phyloP scores from a whole-genome alignment of 768 basidiomycete genomes.

The Agrocybe pediades region DNA sequence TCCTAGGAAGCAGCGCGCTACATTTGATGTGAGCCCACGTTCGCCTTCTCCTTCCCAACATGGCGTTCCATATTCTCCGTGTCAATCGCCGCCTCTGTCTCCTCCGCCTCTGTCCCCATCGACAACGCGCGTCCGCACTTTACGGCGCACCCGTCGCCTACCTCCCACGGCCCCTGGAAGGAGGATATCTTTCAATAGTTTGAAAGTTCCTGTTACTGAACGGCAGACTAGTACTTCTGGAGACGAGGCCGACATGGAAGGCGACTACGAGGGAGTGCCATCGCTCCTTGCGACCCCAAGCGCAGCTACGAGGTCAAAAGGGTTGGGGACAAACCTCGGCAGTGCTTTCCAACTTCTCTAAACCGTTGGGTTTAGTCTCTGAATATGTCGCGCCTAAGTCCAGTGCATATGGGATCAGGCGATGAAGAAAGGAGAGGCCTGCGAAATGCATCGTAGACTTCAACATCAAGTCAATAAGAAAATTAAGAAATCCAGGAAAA shows the following conservation, averaged over 20 bases:
- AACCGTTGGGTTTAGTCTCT: too few species aligned
- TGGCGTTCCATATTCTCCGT: background rate
- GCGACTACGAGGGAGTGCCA: conserved; percentile 34
- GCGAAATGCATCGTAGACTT: background rate
- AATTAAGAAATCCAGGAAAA: background rate
- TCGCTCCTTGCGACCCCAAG: conserved; percentile 17
- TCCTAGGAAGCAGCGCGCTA: background rate
- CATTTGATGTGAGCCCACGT: background rate
- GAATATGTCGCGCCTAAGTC: too few species aligned
- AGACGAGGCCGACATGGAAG: conserved; percentile 39
- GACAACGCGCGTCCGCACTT: conserved; percentile 26
- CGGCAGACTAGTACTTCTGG: conserved; percentile 5
- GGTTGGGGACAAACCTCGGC: conserved; percentile 43
- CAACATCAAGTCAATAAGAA: background rate
- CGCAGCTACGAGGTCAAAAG: conserved; percentile 32
- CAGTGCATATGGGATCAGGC: background rate
- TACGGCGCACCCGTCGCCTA: conserved; percentile 51
- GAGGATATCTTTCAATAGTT: conserved; percentile 68
- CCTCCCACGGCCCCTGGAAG: conserved; percentile 38
- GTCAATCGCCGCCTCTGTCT: conserved; percentile 1
- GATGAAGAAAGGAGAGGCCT: background rate
- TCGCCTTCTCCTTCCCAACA: background rate
- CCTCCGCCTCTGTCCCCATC: background rate
- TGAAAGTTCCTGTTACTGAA: conserved; percentile 37
- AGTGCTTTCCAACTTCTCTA: conserved; percentile 60